Percentiles rank a stretch among this genome's conserved stretches.
Conservation (phyloP, 495 filamentous ascomycete genomes). For the Podospora didyma region DNA sequence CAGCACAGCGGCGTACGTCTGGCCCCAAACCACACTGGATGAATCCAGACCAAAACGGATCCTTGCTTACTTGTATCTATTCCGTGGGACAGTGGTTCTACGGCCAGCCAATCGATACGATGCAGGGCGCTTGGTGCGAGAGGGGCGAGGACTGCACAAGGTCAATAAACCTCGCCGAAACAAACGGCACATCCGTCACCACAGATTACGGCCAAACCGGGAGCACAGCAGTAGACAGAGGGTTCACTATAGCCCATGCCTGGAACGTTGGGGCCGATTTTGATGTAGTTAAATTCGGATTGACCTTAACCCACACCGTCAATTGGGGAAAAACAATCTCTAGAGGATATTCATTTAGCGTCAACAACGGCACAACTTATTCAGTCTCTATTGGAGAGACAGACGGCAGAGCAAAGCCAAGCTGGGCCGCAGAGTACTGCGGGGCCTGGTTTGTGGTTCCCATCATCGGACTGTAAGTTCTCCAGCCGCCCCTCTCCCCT, state of each 20-base stretch:
- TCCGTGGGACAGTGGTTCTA: conserved; percentile 17
- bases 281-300: too few relatives aligned
- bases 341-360: neutral
- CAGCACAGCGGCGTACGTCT: conserved; percentile 3
- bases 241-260: too few relatives aligned
- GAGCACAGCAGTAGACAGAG: neutral
- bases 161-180: neutral
- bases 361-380: neutral
- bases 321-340: neutral
- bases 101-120: conserved; percentile 12
- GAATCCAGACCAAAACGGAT: neutral
- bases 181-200: neutral
- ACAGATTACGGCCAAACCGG: neutral
- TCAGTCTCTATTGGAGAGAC: neutral
- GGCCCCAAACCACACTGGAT: neutral
- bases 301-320: neutral
- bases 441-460: conserved; percentile 13
- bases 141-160: neutral
- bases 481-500: neutral
- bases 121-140: conserved; percentile 3
- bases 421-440: conserved; percentile 5
- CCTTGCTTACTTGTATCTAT: neutral
- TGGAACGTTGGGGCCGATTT: too few relatives aligned
- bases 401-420: neutral
- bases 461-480: conserved; percentile 2